Conservation (phyloP, 2,329 filamentous ascomycete species). For the Capronia americana region DNA sequence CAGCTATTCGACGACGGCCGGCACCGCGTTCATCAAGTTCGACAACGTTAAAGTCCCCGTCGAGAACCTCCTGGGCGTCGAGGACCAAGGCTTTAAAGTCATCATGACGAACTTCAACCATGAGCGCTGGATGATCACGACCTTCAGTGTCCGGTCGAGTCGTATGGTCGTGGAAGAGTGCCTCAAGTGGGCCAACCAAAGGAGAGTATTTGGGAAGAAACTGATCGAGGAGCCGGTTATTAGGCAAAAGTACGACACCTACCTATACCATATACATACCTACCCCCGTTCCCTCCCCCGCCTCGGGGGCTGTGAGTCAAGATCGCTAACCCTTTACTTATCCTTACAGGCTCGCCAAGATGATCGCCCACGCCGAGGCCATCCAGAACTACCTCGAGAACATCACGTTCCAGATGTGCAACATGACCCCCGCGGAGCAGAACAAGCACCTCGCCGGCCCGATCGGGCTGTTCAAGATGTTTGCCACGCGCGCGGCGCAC, state of each 20-base stretch:
- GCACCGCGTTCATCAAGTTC: slow-evolving; percentile 76
- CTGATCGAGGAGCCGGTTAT: slow-evolving; percentile 78
- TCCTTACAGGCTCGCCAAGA: slow-evolving; percentile 62
- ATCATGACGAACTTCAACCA: slow-evolving; percentile 78
- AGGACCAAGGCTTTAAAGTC: slow-evolving; percentile 74
- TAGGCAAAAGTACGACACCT: slow-evolving; percentile 60
- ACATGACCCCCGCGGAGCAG: slow-evolving; percentile 56
- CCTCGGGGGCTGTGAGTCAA: no score
- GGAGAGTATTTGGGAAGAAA: slow-evolving; percentile 71
- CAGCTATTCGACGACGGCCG: slow-evolving; percentile 60
- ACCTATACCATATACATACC: neutral
- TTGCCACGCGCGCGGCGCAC: slow-evolving; percentile 73
- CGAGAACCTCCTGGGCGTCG: slow-evolving; percentile 71
- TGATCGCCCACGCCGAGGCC: slow-evolving; percentile 70
- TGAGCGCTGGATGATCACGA: slow-evolving; percentile 71
- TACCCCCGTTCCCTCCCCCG: neutral
- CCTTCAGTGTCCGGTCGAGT: slow-evolving; percentile 68
- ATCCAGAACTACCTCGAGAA: slow-evolving; percentile 70
- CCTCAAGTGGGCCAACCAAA: slow-evolving; percentile 80
- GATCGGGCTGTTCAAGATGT: slow-evolving; percentile 70
- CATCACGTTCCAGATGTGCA: slow-evolving; percentile 56
- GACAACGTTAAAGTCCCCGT: slow-evolving; percentile 75
- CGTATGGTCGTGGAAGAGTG: slow-evolving; percentile 67
- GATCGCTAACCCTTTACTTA: neutral
- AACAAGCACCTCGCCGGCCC: slow-evolving; percentile 63